These are phyloP conservation scores for Cucumis sativus DNA, from an alignment of 306 rosid species.

Conservation along the genomic window DNA sequence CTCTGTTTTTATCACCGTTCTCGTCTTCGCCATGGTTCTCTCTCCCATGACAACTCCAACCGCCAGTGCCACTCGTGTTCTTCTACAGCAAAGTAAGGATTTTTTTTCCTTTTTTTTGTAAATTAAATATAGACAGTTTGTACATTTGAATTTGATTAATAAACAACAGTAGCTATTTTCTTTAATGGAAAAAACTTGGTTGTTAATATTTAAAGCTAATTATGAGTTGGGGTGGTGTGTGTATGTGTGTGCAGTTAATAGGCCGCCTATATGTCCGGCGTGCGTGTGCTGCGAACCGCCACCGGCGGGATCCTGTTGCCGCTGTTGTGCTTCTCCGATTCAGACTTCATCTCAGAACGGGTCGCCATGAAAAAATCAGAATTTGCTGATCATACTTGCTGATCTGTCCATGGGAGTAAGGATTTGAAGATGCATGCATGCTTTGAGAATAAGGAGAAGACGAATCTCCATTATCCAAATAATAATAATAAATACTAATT, in stretches of 20 bases:
- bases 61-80: slow-evolving; percentile 11
- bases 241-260: not conserved
- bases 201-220: not conserved
- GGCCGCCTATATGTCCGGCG: slow-evolving; percentile 25
- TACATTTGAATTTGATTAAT: too few relatives aligned
- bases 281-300: slow-evolving; percentile 34
- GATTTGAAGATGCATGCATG: not conserved
- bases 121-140: too few relatives aligned
- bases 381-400: not conserved
- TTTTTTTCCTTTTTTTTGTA: not conserved
- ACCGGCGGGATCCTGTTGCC: slow-evolving; percentile 32
- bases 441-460: not conserved
- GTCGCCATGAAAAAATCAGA: not conserved
- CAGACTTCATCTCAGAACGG: not conserved
- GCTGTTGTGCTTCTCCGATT: slow-evolving; percentile 30
- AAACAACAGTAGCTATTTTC: too few relatives aligned
- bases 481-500: too few relatives aligned
- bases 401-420: not conserved
- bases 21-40: slow-evolving; percentile 20
- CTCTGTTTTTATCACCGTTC: slow-evolving; percentile 17
- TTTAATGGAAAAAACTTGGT: too few relatives aligned
- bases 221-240: not conserved
- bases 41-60: slow-evolving; percentile 13
- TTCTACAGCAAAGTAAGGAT: not conserved
- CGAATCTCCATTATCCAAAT: not conserved